These are phyloP conservation scores for Fomitopsis pulvina DNA, from an alignment of 768 basidiomycete species.

Conservation along the genomic window DNA sequence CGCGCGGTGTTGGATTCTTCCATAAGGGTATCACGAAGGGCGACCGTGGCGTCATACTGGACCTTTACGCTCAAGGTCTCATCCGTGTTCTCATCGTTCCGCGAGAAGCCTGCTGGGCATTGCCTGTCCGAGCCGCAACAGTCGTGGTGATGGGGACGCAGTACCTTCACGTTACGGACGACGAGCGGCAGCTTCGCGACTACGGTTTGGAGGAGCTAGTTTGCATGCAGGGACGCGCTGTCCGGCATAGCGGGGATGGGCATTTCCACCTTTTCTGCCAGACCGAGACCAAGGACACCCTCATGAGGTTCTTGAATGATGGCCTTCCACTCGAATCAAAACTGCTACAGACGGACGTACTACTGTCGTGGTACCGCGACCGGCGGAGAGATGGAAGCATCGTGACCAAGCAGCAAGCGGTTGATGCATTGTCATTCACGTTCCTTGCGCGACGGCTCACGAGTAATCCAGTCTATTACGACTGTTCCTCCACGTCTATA, in stretches of 20 bases:
- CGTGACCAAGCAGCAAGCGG: slow-evolving; percentile 53
- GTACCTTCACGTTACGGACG: slow-evolving; percentile 49
- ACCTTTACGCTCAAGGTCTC: slow-evolving; percentile 75
- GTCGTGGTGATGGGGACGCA: slow-evolving; percentile 95
- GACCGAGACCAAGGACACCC: slow-evolving; percentile 73
- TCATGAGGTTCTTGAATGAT: slow-evolving; percentile 78
- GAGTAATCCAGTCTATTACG: slow-evolving; percentile 86
- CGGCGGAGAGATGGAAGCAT: slow-evolving; percentile 33
- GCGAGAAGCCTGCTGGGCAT: slow-evolving; percentile 78
- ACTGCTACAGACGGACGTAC: slow-evolving; percentile 43
- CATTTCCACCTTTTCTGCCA: slow-evolving; percentile 88
- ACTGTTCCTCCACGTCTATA: slow-evolving; percentile 35
- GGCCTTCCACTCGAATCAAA: slow-evolving; percentile 88
- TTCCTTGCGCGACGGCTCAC: slow-evolving; percentile 66
- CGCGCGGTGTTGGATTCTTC: slow-evolving; percentile 85
- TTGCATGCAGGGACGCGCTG: slow-evolving; percentile 87
- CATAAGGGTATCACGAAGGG: slow-evolving; percentile 60
- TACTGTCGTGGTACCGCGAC: slow-evolving; percentile 43
- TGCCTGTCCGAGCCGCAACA: slow-evolving; percentile 76
- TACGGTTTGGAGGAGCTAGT: slow-evolving; percentile 79
- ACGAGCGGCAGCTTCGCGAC: slow-evolving; percentile 67
- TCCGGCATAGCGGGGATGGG: slow-evolving; percentile 47
- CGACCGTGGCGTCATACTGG: slow-evolving; percentile 70
- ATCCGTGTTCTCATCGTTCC: slow-evolving; percentile 78
- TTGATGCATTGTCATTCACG: slow-evolving; percentile 77